Conservation (phyloP, 345 rosid genomes). For the Lepidium sativum region DNA sequence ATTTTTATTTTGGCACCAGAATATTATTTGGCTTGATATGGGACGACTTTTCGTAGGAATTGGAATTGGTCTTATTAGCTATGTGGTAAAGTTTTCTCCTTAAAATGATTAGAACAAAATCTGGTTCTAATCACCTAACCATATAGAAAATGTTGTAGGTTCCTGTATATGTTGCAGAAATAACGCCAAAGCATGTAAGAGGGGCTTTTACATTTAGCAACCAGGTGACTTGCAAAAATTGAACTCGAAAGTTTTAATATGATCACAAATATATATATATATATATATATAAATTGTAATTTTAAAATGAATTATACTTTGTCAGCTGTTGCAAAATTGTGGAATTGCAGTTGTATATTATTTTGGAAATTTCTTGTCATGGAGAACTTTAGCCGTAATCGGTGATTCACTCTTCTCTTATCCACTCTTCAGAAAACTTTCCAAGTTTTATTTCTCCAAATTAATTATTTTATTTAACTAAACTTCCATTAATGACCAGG, state of each 20-base stretch:
- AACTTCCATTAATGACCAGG: slow-evolving; percentile 11
- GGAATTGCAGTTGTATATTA: slow-evolving; percentile 1
- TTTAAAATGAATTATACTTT: background rate
- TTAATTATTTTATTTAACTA: background rate
- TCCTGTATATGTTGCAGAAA: slow-evolving; percentile 46
- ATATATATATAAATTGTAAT: no score
- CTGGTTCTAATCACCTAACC: background rate
- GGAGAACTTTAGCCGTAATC: slow-evolving; percentile 16
- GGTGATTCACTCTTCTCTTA: slow-evolving; percentile 14
- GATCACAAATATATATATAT: no score
- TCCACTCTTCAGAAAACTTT: background rate
- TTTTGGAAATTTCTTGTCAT: slow-evolving; percentile 13
- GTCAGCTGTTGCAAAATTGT: slow-evolving; percentile 7
- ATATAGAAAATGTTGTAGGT: background rate
- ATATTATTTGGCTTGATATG: slow-evolving; percentile 25
- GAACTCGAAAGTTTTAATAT: background rate
- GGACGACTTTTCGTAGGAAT: slow-evolving; percentile 39
- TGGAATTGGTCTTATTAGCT: slow-evolving; percentile 38
- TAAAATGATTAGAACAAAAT: background rate
- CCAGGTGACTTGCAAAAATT: slow-evolving; percentile 27
- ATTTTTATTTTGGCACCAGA: slow-evolving; percentile 3
- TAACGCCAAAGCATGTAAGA: slow-evolving; percentile 37
- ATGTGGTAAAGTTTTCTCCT: slow-evolving; percentile 24
- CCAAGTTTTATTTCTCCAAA: background rate
- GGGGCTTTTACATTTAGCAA: slow-evolving; percentile 39